phyloP scores from a whole-genome alignment of 495 filamentous ascomycete species.

The Cladorrhinum samala region DNA sequence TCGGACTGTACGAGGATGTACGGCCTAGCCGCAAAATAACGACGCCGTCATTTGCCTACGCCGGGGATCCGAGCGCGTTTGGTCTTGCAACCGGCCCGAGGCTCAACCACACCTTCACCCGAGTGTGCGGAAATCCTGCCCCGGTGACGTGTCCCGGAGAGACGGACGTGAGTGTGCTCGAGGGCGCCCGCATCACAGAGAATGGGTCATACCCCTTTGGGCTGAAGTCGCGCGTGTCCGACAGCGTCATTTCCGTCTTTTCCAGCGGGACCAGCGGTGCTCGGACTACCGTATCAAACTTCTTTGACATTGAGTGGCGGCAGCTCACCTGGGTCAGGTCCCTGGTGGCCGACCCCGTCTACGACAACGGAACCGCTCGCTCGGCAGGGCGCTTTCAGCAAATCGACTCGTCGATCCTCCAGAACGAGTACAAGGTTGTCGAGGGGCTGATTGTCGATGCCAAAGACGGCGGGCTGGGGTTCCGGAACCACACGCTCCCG shows the following conservation, averaged over 20 bases:
- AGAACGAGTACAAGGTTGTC: slow-evolving; percentile 25
- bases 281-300: slow-evolving; percentile 30
- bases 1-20: slow-evolving; percentile 9
- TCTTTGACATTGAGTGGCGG: slow-evolving; percentile 39
- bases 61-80: slow-evolving; percentile 3
- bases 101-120: neutral
- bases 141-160: neutral
- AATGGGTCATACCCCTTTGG: slow-evolving; percentile 9
- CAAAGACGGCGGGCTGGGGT: slow-evolving; percentile 34
- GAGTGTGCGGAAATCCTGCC: neutral
- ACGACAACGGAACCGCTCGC: slow-evolving; percentile 3
- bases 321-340: slow-evolving; percentile 14
- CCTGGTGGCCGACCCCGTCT: too few relatives aligned
- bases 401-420: slow-evolving; percentile 26
- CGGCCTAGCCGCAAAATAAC: neutral
- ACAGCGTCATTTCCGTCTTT: slow-evolving; percentile 26
- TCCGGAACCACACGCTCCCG: slow-evolving; percentile 43
- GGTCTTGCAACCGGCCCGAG: slow-evolving; percentile 6
- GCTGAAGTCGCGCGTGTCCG: slow-evolving; percentile 20
- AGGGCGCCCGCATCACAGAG: neutral
- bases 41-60: slow-evolving; percentile 4
- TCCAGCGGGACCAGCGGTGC: slow-evolving; percentile 20
- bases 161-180: neutral
- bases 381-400: slow-evolving; percentile 17
- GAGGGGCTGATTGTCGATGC: slow-evolving; percentile 43